These are phyloP conservation scores for Thamnidium elegans DNA, from an alignment of 192 early-diverging fungal species.

Conservation along the genomic window DNA sequence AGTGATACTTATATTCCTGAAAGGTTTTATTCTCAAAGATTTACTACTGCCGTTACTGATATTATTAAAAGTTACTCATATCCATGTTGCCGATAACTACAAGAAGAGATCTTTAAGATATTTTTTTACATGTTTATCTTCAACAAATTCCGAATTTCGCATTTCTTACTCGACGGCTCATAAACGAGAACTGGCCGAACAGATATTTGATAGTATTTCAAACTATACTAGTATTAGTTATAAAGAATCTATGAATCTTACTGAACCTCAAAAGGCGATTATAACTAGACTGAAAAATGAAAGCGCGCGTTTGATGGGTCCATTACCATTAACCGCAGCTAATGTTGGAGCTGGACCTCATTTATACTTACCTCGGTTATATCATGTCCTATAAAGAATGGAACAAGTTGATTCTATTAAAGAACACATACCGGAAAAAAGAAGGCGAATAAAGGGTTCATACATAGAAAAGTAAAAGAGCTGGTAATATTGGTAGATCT, in stretches of 20 bases:
- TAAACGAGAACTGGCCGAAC: background rate
- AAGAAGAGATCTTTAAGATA: background rate
- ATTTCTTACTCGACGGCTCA: background rate
- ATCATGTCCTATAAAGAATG: slow-evolving; percentile 8
- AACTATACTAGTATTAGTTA: background rate
- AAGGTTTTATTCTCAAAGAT: no score
- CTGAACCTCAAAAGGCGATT: background rate
- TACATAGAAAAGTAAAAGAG: slow-evolving; percentile 1
- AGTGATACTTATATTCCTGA: no score
- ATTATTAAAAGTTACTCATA: background rate
- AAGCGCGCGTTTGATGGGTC: background rate
- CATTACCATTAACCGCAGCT: background rate
- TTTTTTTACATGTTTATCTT: background rate
- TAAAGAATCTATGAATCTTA: background rate
- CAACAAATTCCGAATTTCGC: background rate
- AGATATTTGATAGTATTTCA: background rate
- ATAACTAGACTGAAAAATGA: background rate
- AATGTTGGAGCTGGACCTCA: background rate
- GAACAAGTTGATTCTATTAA: slow-evolving; percentile 1
- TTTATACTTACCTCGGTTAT: slow-evolving; percentile 3
- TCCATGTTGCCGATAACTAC: background rate
- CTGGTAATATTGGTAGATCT: background rate
- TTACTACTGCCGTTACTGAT: no score
- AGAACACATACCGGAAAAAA: background rate
- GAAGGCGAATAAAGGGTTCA: background rate